phyloP scores from a whole-genome alignment of 2,329 filamentous ascomycete species.

The Fusarium tanahbumbuense region DNA sequence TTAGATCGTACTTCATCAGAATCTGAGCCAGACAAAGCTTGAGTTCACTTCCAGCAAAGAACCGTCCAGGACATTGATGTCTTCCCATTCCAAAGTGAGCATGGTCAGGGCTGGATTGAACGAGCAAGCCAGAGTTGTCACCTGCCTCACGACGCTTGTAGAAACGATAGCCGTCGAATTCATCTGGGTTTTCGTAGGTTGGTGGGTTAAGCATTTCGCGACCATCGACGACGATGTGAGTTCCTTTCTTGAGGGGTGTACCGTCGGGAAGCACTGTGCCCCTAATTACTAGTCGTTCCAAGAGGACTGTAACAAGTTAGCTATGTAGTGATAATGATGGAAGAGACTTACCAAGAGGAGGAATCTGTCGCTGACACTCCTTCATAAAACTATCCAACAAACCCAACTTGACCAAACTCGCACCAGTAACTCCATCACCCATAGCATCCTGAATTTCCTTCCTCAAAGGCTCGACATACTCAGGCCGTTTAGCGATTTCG shows the following conservation, averaged over 20 bases:
- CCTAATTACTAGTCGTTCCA: neutral
- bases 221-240: neutral
- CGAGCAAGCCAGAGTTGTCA: neutral
- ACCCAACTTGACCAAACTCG: neutral
- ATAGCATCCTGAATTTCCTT: neutral
- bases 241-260: neutral
- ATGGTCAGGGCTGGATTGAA: neutral
- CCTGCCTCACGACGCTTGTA: neutral
- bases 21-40: neutral
- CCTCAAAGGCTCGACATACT: neutral
- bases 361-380: neutral
- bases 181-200: fast-evolving
- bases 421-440: neutral
- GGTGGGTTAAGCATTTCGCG: neutral
- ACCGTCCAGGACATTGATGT: neutral
- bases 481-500: neutral
- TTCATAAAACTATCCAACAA: conserved; percentile 6
- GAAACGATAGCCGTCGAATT: neutral
- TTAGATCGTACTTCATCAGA: neutral
- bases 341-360: neutral
- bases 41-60: neutral
- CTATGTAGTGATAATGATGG: no score
- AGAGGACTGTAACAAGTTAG: neutral
- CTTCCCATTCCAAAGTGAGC: conserved; percentile 5
- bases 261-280: neutral